Percentiles rank a stretch among this genome's conserved stretches.
These are phyloP conservation scores for Dioscorea dumetorum DNA, from an alignment of 106 monocot genomes.

Conservation along the genomic window DNA sequence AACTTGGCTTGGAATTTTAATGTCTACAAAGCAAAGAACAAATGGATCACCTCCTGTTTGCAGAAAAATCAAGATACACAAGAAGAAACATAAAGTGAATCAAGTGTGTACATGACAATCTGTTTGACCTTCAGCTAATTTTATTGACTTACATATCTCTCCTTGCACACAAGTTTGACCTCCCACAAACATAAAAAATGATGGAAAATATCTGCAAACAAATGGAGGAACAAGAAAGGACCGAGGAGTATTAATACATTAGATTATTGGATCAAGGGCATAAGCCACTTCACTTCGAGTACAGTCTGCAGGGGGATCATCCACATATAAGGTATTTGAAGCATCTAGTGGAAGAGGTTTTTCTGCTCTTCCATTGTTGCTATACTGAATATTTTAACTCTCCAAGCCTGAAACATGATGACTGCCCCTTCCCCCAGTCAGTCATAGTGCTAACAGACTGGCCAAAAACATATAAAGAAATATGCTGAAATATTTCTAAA, in stretches of 20 bases:
- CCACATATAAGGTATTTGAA: constrained; percentile 29
- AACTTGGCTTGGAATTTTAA: constrained; percentile 34
- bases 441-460: not conserved
- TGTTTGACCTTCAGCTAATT: not conserved
- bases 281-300: constrained; percentile 35
- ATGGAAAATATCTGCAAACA: constrained; percentile 50
- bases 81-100: not conserved
- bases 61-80: not conserved
- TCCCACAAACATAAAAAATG: constrained; percentile 71
- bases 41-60: constrained; percentile 39
- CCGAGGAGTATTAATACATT: not conserved
- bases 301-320: constrained; percentile 31
- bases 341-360: constrained; percentile 16
- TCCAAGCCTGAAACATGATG: not conserved
- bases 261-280: constrained; percentile 13
- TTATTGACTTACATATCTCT: constrained; percentile 43
- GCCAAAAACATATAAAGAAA: not conserved
- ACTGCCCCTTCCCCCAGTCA: not conserved
- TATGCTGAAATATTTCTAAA: not conserved
- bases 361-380: not conserved
- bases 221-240: constrained; percentile 32
- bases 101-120: not conserved
- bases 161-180: constrained; percentile 72
- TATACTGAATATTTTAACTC: not conserved
- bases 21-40: constrained; percentile 67